Evolutionary conservation across 2,329 filamentous ascomycete species (phyloP), one percentile per base, ranked within the genome.

Genomic region (Zymoseptoria tritici): DNA sequence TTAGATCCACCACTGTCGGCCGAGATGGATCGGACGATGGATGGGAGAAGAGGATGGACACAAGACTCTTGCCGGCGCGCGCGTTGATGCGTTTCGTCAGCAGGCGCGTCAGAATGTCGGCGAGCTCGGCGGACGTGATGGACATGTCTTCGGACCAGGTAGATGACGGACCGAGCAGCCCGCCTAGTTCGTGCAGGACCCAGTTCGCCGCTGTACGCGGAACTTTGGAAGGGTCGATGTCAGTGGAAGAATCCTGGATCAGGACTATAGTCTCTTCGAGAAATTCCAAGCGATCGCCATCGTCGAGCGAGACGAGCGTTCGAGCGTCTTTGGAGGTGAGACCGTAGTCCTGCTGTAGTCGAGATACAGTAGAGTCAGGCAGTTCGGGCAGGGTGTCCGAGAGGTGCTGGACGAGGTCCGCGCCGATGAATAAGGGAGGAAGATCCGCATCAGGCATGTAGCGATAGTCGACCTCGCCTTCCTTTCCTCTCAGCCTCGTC

Each of bases 391-490:
- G 76, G 0, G 81, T 87, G 0, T 74, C 66, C 20, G 75, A 76
- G 13, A 97, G 78, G 63, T 86, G 79, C 4, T 79, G 70, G 4
- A 97, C 78, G 0, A 97, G 79, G 59, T 89, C 85, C 61, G 77
- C 71, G 7, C 85, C 86, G 61, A 99, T 88, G 2, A 91, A 72
- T 1, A 99, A 79, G 1, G 94, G 91, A 0, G 84, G 82, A 13
- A 99, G 80, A 71, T 99, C 94, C 4, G 94, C 90, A 72, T 99
- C 94, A 0, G 94, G 93, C 93, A 99, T 97, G 72, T 99, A 99
- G 50, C 94, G 83, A 74, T 99, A 99, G 74, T 99, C 94, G 5
- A 97, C 91, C 71, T 96, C 93, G 54, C 94, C 94, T 74, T 97
- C 94, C 74, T 99, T 99, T 24, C 91, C 91, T 68, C 94, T 84